Evolutionary conservation across 768 basidiomycete species (phyloP), one percentile per base, ranked within the genome.

Genomic region (Cystoderma amianthinum): DNA sequence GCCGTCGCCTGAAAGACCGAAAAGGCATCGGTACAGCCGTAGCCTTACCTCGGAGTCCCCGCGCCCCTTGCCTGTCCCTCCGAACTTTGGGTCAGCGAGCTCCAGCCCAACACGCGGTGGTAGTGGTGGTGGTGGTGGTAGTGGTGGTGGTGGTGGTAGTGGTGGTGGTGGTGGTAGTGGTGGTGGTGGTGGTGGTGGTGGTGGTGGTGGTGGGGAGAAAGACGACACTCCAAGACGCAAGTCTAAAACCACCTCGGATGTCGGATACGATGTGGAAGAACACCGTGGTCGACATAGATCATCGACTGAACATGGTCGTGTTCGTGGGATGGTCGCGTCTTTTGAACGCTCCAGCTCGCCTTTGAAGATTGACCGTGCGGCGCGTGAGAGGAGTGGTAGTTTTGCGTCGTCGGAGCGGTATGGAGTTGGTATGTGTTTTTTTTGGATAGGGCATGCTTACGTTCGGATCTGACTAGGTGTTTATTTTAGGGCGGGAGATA

Each of bases 281-380:
- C 6, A 9, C 9, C 12, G 34, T 9, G 34, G 34, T 17, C 34
- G 34, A 6, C 12, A 7, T n/a, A 7, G 34, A 7, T 36, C 34
- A 15, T 36, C 34, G 7, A 36, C 34, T 7, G 34, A 19, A 17
- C 51, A 56, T 19, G 53, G 55, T 3, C 55, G 55, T 33, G 60
- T 61, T 2, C 41, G 49, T 3, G 58, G 58, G 7, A 55, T 61
- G 51, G 50, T 61, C 1, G 54, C 49, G 18, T 55, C 45, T n/a
- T 49, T 59, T 13, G 60, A 61, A 36, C 45, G 50, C 17, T 36
- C 34, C 7, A 16, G 7, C 7, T 36, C 34, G n/a, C 34, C 34
- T 7, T n/a, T n/a, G n/a, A n/a, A n/a, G n/a, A n/a, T n/a, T n/a
- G n/a, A n/a, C n/a, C n/a, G n/a, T n/a, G n/a, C n/a, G n/a, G n/a